A percentile compares a stretch with the other conserved stretches of the same genome.
phyloP scores from a whole-genome alignment of 164 flowering plant genomes.

The Taxillus chinensis region DNA sequence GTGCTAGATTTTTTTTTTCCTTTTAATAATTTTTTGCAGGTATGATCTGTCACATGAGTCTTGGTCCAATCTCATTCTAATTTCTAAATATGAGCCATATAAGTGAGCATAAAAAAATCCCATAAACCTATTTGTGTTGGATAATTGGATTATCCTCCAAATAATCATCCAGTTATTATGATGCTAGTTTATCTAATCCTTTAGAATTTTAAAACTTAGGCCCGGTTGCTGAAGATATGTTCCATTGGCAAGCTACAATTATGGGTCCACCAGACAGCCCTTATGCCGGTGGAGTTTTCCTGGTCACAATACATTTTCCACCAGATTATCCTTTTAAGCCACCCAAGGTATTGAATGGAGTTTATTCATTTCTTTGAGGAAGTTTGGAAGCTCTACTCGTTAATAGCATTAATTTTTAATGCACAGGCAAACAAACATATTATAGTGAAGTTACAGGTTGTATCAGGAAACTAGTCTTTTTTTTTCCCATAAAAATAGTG shows the following conservation, averaged over 20 bases:
- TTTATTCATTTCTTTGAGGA: not conserved
- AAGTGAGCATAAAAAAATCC: not conserved
- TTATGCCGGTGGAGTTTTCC: constrained; percentile 55
- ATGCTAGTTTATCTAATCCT: not conserved
- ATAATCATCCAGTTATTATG: not conserved
- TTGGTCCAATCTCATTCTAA: not conserved
- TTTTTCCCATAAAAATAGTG: too few species aligned
- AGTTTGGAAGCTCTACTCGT: not conserved
- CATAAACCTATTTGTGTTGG: too few species aligned
- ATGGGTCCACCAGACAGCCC: constrained; percentile 44
- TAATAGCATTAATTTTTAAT: too few species aligned
- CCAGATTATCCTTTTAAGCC: constrained; percentile 66
- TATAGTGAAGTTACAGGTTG: not conserved
- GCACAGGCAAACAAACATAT: not conserved
- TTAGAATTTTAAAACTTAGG: constrained; percentile 12
- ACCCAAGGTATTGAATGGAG: constrained; percentile 34
- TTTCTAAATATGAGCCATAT: not conserved
- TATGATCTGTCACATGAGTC: not conserved
- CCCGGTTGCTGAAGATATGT: constrained; percentile 50
- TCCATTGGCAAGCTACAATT: constrained; percentile 42
- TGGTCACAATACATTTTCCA: constrained; percentile 51
- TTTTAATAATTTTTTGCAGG: too few species aligned
- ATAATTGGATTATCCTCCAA: too few species aligned
- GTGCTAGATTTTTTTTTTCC: too few species aligned
- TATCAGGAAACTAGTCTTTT: too few species aligned